These are phyloP conservation scores for Penicillium bovifimosum DNA, from an alignment of 495 filamentous ascomycete species.

Conservation along the genomic window DNA sequence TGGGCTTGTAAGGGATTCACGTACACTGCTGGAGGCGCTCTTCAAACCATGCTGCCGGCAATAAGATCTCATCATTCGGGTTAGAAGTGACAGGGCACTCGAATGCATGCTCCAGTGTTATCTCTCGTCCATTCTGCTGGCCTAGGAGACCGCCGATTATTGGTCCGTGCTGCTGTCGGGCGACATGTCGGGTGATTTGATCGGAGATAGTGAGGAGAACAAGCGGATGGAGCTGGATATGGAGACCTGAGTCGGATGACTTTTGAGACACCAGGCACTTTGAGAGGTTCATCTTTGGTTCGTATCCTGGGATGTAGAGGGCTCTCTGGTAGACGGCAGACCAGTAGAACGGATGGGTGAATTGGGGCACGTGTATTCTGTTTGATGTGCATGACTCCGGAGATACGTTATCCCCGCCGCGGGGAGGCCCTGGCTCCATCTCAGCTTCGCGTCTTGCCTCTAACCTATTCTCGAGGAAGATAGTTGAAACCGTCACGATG, in stretches of 20 bases:
- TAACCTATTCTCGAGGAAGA: neutral
- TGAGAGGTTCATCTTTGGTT: constrained; percentile 24
- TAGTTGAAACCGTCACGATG: constrained; percentile 21
- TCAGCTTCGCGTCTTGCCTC: neutral
- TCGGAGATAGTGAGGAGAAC: constrained; percentile 95
- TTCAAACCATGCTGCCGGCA: constrained; percentile 67
- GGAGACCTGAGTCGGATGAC: constrained; percentile 70
- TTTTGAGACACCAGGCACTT: constrained; percentile 56
- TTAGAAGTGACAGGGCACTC: constrained; percentile 56
- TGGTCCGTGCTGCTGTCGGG: constrained; percentile 66
- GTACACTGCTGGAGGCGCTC: constrained; percentile 78
- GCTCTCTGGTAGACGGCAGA: neutral
- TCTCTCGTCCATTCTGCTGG: constrained; percentile 81
- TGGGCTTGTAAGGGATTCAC: constrained; percentile 19
- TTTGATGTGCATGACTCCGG: constrained; percentile 7
- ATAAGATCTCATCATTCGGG: constrained; percentile 47
- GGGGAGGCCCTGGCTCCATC: no score
- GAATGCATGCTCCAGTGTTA: constrained; percentile 89
- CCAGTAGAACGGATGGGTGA: neutral
- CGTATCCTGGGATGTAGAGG: neutral
- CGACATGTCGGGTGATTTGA: constrained; percentile 84
- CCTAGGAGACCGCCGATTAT: constrained; percentile 84
- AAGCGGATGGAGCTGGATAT: constrained; percentile 85
- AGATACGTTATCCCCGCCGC: constrained; percentile 12
- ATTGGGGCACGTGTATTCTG: constrained; percentile 22